Evolutionary conservation across 352 stramenopile species (phyloP), one percentile per base, ranked within the genome.

Genomic region (Peronospora destructor): DNA sequence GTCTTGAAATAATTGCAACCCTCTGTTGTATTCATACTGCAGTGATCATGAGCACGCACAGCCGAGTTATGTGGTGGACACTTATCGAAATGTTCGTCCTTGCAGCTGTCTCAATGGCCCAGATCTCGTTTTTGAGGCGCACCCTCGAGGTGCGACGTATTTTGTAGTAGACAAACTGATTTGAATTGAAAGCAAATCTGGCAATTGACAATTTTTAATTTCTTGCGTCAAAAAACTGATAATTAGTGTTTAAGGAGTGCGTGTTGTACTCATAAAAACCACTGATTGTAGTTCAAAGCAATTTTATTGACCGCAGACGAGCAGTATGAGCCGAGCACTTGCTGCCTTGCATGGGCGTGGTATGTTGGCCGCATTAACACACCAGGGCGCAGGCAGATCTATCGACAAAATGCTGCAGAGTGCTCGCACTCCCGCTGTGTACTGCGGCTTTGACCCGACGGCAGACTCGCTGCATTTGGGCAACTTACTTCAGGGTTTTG

Each of bases 401-500:
- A 62, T 93, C 6, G 80, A 93, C 51, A 64, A 62, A 11, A 49
- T 81, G 38, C 23, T 91, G 49, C 39, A 47, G 29, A 41, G 43
- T 13, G n/a, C 47, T 1, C 16, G 19, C 5, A 45, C 64, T 12
- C 72, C 77, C 7, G 56, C 71, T 21, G 76, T 94, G 7, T 95
- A 95, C 62, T 92, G 82, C 56, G 89, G 89, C 56, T 94, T 96
- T 48, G 89, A 97, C 55, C 89, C 89, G 25, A 97, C 89, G n/a
- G 88, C 88, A 2, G 74, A 94, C 51, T 91, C 84, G 58, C 71
- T 97, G 47, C 89, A 97, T 48, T 51, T 97, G 32, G 89, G 89
- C 54, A 95, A 97, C 45, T 45, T 97, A 53, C 66, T 95, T 41
- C 80, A 90, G 49, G 73, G 83, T 56, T 85, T 94, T 30, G 84